A percentile compares a stretch with the other conserved stretches of the same genome.
Evolutionary conservation across 106 monocot species (phyloP).

Genomic region (Dioscorea zingiberensis): DNA sequence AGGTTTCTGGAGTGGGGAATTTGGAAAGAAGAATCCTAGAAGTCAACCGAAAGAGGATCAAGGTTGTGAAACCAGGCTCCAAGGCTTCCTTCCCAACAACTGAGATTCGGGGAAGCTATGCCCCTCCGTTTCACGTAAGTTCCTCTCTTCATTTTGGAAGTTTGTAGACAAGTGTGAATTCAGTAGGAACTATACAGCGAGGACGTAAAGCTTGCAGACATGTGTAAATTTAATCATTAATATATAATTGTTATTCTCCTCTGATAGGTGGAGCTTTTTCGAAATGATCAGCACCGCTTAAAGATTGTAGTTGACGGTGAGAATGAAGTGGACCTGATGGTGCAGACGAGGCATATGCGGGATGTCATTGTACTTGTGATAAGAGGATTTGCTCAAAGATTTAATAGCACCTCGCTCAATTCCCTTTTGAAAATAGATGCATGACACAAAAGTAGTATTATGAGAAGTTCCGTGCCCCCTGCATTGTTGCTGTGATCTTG

Average conservation of each 20-base stretch:
- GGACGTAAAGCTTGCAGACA: too few relatives aligned
- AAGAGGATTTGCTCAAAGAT: slow-evolving; percentile 84
- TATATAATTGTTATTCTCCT: too few relatives aligned
- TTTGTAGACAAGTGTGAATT: neutral
- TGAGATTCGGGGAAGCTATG: slow-evolving; percentile 84
- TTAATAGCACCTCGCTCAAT: slow-evolving; percentile 98
- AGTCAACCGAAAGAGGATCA: slow-evolving; percentile 83
- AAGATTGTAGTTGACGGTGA: slow-evolving; percentile 91
- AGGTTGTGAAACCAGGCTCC: slow-evolving; percentile 96
- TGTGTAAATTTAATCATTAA: too few relatives aligned
- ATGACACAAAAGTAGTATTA: slow-evolving; percentile 17
- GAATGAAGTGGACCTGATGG: slow-evolving; percentile 84
- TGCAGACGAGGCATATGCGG: slow-evolving; percentile 77
- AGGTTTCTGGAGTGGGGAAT: slow-evolving; percentile 72
- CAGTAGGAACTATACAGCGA: too few relatives aligned
- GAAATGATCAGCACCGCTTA: slow-evolving; percentile 78
- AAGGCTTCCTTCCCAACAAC: slow-evolving; percentile 82
- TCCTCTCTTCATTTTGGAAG: neutral
- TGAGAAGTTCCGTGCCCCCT: too few relatives aligned
- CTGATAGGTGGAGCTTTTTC: slow-evolving; percentile 67
- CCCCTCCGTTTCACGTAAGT: slow-evolving; percentile 94
- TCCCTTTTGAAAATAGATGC: slow-evolving; percentile 78
- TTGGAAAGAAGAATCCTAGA: slow-evolving; percentile 86
- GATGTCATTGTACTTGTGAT: slow-evolving; percentile 91
- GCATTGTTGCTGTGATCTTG: too few relatives aligned